A percentile compares a stretch with the other conserved stretches of the same genome.
phyloP scores from a whole-genome alignment of 768 basidiomycete genomes.

The Cystobasidium onofrii region DNA sequence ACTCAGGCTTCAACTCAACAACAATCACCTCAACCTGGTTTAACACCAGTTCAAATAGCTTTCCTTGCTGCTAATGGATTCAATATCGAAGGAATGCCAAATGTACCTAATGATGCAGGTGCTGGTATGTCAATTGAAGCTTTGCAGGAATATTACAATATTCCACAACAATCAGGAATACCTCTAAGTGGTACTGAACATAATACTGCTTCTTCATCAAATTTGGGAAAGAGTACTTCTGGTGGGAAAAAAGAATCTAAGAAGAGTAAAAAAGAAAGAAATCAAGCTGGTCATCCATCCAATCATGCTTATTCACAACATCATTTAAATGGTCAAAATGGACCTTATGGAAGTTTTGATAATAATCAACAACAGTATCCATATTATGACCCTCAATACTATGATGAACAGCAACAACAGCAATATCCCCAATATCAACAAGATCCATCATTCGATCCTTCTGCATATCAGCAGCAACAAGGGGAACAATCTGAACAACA shows the following conservation, averaged over 20 bases:
- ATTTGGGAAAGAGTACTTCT: neutral
- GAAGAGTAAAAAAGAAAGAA: constrained; percentile 2
- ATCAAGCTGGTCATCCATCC: constrained; percentile 17
- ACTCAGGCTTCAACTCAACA: neutral
- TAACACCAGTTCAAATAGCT: constrained; percentile 12
- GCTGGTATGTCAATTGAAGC: neutral
- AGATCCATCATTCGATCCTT: neutral
- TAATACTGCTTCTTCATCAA: neutral
- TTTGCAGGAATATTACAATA: neutral
- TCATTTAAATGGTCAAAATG: neutral
- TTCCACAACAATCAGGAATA: too few relatives aligned
- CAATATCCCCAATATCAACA: neutral
- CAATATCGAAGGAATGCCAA: constrained; percentile 24
- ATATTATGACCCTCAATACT: neutral
- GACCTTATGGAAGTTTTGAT: neutral
- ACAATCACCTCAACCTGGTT: neutral
- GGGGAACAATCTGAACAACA: neutral
- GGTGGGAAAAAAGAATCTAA: neutral
- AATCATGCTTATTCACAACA: neutral
- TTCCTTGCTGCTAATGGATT: constrained; percentile 21
- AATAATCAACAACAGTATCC: neutral
- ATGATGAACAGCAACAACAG: neutral
- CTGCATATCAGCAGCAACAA: neutral
- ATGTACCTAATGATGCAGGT: neutral
- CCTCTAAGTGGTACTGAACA: neutral